Evolutionary conservation across 768 basidiomycete species (phyloP), one percentile per base, ranked within the genome.

Genomic region (Amanita rubescens): DNA sequence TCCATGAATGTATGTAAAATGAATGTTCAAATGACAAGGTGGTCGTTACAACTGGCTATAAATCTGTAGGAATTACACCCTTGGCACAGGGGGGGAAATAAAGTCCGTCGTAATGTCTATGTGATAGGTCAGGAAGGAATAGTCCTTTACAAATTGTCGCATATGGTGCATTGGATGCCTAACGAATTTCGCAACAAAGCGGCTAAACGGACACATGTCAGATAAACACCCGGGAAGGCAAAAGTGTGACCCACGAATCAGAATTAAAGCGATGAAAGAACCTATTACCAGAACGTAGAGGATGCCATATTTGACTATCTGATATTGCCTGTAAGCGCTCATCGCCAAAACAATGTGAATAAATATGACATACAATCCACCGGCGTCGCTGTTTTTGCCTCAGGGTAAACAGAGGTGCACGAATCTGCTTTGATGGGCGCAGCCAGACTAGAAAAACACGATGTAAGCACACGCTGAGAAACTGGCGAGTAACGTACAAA

Each of bases 361-460:
- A 12, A 33, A 44, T 22, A 49, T 48, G 17, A 74, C 83, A 65
- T 65, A 95, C 91, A 61, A 94, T 94, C 79, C 85, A 86, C 53
- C 92, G 84, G 50, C 94, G 85, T 65, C 93, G 90, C 66, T 82
- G 81, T 69, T 86, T 87, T 71, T 94, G 88, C 69, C 91, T 92
- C 66, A 90, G 77, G 44, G 87, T 87, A 69, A 90, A 97, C 60
- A 97, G 72, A 0, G 94, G 93, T 2, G 94, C 84, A 43, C 90
- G 88, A 58, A 95, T 95, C 70, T 94, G 93, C 66, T 91, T 91
- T 51, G 91, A 94, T 19, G 92, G 93, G 20, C 90, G 84, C 45
- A 98, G 74, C 95, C 96, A 98, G 78, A 97, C 89, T 91, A 42
- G 60, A 10, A 43, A 17, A 49, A 48, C 45, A 34, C 15, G 51